A percentile compares a stretch with the other conserved stretches of the same genome.
Evolutionary conservation across 2,329 filamentous ascomycete genomes (phyloP).

Genomic region (Pseudogymnoascus destructans): DNA sequence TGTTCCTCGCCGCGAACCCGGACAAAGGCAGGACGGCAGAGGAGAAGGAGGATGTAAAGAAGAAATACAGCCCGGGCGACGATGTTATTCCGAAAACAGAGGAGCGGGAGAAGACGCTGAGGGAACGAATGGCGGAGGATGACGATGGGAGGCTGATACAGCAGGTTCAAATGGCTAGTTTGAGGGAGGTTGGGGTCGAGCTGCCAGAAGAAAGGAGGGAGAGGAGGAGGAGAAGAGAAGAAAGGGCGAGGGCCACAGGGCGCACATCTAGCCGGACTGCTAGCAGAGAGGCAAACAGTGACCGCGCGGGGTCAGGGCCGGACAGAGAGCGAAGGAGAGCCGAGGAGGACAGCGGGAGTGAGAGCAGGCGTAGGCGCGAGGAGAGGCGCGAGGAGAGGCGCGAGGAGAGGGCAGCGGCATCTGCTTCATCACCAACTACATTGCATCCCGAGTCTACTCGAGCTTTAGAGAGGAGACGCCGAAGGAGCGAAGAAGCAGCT

Average conservation of each 20-base stretch:
- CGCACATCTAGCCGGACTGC: constrained; percentile 26
- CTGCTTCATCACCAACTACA: constrained; percentile 11
- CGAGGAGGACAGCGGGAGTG: constrained; percentile 6
- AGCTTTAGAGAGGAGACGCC: constrained; percentile 17
- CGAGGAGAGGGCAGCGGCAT: constrained; percentile 13
- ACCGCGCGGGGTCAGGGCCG: constrained; percentile 16
- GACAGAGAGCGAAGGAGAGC: constrained; percentile 14
- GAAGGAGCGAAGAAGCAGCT: constrained; percentile 18
- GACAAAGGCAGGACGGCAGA: constrained; percentile 52
- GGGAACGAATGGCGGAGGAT: constrained; percentile 43
- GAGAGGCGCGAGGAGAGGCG: constrained; percentile 24
- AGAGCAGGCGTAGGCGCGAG: constrained; percentile 23
- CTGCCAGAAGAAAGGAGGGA: constrained; percentile 19
- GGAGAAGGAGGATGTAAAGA: constrained; percentile 65
- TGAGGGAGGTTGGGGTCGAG: constrained; percentile 50
- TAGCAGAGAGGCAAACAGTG: constrained; percentile 21
- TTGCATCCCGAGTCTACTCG: constrained; percentile 24
- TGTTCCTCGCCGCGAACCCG: constrained; percentile 72
- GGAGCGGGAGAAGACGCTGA: constrained; percentile 36
- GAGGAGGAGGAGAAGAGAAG: constrained; percentile 22
- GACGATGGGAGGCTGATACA: constrained; percentile 59
- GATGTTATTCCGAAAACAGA: constrained; percentile 56
- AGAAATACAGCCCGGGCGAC: constrained; percentile 70
- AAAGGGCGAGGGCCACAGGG: constrained; percentile 19
- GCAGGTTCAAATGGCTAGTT: constrained; percentile 59